These are phyloP conservation scores for Triangularia setosa DNA, from an alignment of 2,329 filamentous ascomycete genomes.

Conservation along the genomic window DNA sequence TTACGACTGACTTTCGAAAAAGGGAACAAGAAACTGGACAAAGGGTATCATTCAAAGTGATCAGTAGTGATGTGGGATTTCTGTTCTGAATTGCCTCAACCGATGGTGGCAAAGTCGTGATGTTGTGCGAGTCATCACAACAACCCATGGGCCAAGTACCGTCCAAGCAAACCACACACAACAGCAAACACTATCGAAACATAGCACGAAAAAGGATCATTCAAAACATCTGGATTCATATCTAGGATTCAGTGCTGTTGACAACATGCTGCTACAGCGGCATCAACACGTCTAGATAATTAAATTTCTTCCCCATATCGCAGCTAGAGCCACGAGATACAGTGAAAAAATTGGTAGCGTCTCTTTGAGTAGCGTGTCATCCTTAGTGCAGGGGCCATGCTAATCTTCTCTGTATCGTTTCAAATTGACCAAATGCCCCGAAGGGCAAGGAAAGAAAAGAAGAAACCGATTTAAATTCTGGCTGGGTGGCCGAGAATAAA, in stretches of 20 bases:
- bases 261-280: not conserved
- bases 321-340: slow-evolving; percentile 21
- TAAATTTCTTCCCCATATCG: slow-evolving; percentile 25
- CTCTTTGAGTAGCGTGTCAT: slow-evolving; percentile 76
- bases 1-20: too few relatives aligned
- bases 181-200: not conserved
- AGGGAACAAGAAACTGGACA: too few relatives aligned
- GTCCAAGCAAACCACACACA: not conserved
- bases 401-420: slow-evolving; percentile 66
- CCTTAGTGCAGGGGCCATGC: slow-evolving; percentile 87
- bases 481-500: slow-evolving; percentile 3
- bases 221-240: not conserved
- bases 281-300: not conserved
- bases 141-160: not conserved
- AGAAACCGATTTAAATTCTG: slow-evolving; percentile 13
- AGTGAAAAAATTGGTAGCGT: slow-evolving; percentile 58
- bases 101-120: not conserved
- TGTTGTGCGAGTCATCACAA: not conserved
- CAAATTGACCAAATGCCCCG: slow-evolving; percentile 32
- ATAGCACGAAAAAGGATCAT: not conserved
- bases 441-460: slow-evolving; percentile 26
- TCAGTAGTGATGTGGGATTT: too few relatives aligned
- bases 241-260: not conserved
- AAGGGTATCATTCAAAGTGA: too few relatives aligned
- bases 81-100: not conserved